Percentiles rank a stretch among this genome's conserved stretches.
Evolutionary conservation across 2,329 filamentous ascomycete genomes (phyloP).

Genomic region (Colletotrichum kahawae): DNA sequence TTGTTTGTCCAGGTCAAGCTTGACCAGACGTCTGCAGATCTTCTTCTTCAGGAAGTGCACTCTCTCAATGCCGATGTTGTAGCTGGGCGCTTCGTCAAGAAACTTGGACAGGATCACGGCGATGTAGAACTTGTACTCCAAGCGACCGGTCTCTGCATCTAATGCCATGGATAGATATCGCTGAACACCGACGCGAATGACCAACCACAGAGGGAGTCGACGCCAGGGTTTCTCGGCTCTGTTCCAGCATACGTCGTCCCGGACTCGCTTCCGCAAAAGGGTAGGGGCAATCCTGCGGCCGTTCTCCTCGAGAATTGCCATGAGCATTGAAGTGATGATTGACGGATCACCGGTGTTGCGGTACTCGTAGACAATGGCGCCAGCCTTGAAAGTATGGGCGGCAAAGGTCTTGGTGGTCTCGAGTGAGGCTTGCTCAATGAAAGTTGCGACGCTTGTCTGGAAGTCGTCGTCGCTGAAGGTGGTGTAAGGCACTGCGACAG

Average conservation of each 20-base stretch:
- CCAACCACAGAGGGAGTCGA: slow-evolving; percentile 65
- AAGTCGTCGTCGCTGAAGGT: slow-evolving; percentile 30
- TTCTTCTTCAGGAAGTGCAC: slow-evolving; percentile 52
- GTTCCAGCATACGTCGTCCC: slow-evolving; percentile 64
- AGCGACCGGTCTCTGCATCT: slow-evolving; percentile 44
- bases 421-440: slow-evolving; percentile 60
- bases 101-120: slow-evolving; percentile 50
- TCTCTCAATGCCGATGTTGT: slow-evolving; percentile 36
- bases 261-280: slow-evolving; percentile 59
- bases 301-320: slow-evolving; percentile 62
- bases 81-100: slow-evolving; percentile 40
- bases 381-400: slow-evolving; percentile 57
- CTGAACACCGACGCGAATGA: slow-evolving; percentile 62
- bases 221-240: slow-evolving; percentile 62
- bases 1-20: slow-evolving; percentile 52
- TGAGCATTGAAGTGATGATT: slow-evolving; percentile 63
- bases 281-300: slow-evolving; percentile 43
- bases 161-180: slow-evolving; percentile 50
- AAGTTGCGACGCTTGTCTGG: slow-evolving; percentile 43
- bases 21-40: slow-evolving; percentile 61
- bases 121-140: slow-evolving; percentile 65
- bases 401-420: slow-evolving; percentile 60
- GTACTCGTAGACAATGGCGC: slow-evolving; percentile 50
- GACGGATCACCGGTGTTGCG: slow-evolving; percentile 63
- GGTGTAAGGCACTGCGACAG: slow-evolving; percentile 48